phyloP scores from a whole-genome alignment of 306 rosid genomes.

The Acacia crassicarpa region DNA sequence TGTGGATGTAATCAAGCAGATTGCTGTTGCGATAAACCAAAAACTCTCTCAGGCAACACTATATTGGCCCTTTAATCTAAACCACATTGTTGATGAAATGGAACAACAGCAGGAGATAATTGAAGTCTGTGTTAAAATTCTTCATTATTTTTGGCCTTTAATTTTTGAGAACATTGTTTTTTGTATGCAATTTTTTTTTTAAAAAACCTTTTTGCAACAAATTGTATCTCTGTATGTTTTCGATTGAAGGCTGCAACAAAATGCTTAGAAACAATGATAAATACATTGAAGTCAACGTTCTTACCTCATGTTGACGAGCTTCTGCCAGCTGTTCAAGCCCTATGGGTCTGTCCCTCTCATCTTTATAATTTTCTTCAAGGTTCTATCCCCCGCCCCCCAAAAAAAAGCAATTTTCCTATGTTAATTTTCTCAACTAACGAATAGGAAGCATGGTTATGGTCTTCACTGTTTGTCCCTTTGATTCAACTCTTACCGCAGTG shows the following conservation, averaged over 20 bases:
- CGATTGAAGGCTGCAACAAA: background rate
- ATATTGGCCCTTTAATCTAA: too few species aligned
- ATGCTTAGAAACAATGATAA: background rate
- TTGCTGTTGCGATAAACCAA: too few species aligned
- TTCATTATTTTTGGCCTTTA: background rate
- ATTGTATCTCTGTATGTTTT: background rate
- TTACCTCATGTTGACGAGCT: constrained; percentile 12
- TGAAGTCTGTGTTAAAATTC: constrained; percentile 19
- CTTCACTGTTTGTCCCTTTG: background rate
- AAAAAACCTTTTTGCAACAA: too few species aligned
- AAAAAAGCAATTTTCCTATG: too few species aligned
- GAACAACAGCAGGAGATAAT: constrained; percentile 10
- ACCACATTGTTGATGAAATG: too few species aligned
- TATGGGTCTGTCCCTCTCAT: background rate
- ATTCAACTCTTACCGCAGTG: constrained; percentile 6
- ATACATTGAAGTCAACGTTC: background rate
- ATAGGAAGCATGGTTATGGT: background rate
- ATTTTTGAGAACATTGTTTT: too few species aligned
- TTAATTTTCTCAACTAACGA: background rate
- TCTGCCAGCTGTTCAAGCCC: constrained; percentile 7
- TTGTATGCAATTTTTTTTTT: too few species aligned
- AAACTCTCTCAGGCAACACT: too few species aligned
- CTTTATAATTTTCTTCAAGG: too few species aligned
- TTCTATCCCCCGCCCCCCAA: background rate
- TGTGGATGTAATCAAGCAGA: too few species aligned